Conservation (phyloP, 805 yeast genomes). For the Starmerella scarabaei region DNA sequence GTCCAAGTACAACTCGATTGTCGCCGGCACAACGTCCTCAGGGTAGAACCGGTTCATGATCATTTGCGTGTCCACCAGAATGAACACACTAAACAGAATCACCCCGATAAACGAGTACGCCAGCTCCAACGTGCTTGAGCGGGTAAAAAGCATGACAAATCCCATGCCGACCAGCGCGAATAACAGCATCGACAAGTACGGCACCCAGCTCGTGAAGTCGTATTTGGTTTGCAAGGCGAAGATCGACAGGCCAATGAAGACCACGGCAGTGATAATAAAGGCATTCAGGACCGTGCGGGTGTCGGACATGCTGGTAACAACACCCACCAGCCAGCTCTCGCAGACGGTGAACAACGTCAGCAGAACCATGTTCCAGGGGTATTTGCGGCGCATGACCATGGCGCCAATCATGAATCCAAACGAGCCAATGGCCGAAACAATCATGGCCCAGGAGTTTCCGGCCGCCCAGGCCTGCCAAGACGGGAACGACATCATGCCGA, state of each 20-base stretch:
- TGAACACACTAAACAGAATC: constrained; percentile 53
- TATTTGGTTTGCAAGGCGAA: constrained; percentile 70
- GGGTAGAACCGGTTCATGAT: constrained; percentile 62
- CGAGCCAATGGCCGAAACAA: constrained; percentile 45
- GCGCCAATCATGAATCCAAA: constrained; percentile 56
- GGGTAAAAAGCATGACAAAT: constrained; percentile 53
- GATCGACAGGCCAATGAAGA: constrained; percentile 62
- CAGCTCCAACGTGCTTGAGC: constrained; percentile 45
- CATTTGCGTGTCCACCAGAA: constrained; percentile 69
- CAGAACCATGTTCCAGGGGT: constrained; percentile 52
- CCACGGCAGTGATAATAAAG: constrained; percentile 48
- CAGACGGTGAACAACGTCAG: constrained; percentile 56
- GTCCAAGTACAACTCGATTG: constrained; percentile 68
- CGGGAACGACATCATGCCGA: constrained; percentile 35
- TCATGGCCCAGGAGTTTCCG: constrained; percentile 44
- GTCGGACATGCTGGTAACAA: constrained; percentile 50
- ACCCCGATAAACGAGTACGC: constrained; percentile 66
- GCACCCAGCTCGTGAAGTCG: constrained; percentile 59
- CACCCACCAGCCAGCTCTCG: constrained; percentile 63
- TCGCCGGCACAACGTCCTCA: constrained; percentile 76
- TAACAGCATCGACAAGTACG: constrained; percentile 42
- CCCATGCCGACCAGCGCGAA: constrained; percentile 64
- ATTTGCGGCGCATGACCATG: constrained; percentile 46
- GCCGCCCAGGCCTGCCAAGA: constrained; percentile 43
- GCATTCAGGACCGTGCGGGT: constrained; percentile 58